Base-by-base conservation (phyloP, 148 eudicot genomes). In the Chenopodium berlandieri region DNA sequence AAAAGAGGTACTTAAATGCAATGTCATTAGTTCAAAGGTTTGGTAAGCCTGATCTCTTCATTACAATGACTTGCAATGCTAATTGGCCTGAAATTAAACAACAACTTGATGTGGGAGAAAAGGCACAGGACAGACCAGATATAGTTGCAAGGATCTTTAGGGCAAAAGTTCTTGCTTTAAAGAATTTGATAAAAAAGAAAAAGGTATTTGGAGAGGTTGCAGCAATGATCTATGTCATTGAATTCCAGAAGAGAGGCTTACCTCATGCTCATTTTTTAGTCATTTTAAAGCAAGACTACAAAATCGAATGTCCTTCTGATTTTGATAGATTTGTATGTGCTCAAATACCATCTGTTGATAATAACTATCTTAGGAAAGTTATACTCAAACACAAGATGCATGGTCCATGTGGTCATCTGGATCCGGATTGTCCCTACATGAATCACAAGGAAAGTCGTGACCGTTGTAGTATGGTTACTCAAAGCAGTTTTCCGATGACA, bases 221-320 rank as follows among this genome's bases (percentile, higher is more conserved):
- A 3, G 13, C 12, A 1, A 17, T 19, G 23, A 73, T 73, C 50
- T 74, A 74, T 74, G 77, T 50, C 0, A n/a, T 65, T 19, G 71
- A 77, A 10, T 77, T 76, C 7, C 68, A 76, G 14, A 76, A 76
- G 32, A 6, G 46, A 19, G 81, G 81, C 0, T 34, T 78, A 0
- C 82, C 82, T 9, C 75, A 79, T 79, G 76, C 66, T 0, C 82
- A 79, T 10, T 6, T 69, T 17, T 48, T 79, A 0, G 13, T 50
- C 1, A 79, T 79, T 2, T 50, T 70, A 30, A 6, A 52, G 1
- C 17, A 8, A 0, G 65, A 25, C 1, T 3, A 1, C 19, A 69
- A 79, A 2, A 32, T 75, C 2, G 31, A 19, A 12, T 4, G 25
- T 10, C 50, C 20, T 13, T 32, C 4, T 14, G 79, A 75, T 10